phyloP scores from a whole-genome alignment of 176 grass and related monocot genomes.

The Aegilops sharonensis region DNA sequence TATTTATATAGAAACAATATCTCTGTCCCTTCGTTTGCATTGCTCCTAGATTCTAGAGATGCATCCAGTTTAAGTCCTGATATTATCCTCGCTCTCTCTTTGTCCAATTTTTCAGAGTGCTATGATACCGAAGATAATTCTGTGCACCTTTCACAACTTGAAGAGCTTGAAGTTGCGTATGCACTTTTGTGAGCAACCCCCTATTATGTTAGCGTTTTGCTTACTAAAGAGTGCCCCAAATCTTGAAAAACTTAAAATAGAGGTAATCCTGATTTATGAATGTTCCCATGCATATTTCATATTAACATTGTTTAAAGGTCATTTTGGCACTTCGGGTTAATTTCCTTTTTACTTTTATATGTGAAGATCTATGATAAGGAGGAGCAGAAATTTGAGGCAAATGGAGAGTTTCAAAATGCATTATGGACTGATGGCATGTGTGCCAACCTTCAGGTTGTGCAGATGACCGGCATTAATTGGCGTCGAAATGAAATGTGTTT shows the following conservation, averaged over 20 bases:
- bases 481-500: slow-evolving; percentile 30
- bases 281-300: not conserved
- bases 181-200: slow-evolving; percentile 24
- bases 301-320: not conserved
- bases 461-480: not conserved
- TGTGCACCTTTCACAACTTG: slow-evolving; percentile 30
- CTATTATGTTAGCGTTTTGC: slow-evolving; percentile 12
- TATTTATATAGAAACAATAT: not conserved
- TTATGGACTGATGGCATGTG: slow-evolving; percentile 37
- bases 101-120: not conserved
- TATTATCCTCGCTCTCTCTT: not conserved
- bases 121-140: not conserved
- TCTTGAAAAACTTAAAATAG: slow-evolving; percentile 31
- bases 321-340: not conserved
- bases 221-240: slow-evolving; percentile 20
- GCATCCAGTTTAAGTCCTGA: not conserved
- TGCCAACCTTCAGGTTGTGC: slow-evolving; percentile 22
- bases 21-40: not conserved
- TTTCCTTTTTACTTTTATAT: not conserved
- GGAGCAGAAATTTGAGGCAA: slow-evolving; percentile 15
- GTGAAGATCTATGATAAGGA: not conserved
- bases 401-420: slow-evolving; percentile 29
- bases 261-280: slow-evolving; percentile 9
- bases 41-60: not conserved
- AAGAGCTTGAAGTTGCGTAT: slow-evolving; percentile 18